Evolutionary conservation across 2,329 filamentous ascomycete genomes (phyloP).

Genomic region (Sclerotinia borealis): DNA sequence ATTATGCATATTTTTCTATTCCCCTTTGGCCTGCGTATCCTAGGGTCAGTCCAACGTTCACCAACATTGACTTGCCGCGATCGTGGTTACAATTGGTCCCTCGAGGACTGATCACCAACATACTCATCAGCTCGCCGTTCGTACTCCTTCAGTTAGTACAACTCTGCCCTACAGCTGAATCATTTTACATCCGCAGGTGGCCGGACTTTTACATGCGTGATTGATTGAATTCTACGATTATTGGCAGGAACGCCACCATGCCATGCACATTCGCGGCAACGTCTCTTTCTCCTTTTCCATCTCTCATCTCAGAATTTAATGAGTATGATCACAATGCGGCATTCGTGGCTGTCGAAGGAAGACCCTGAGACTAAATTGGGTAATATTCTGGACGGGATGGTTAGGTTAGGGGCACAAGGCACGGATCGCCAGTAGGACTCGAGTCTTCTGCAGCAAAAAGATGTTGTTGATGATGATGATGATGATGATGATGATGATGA

Average conservation of each 20-base stretch:
- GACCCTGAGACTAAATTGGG: not conserved
- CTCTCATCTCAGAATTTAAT: not conserved
- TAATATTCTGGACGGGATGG: not conserved
- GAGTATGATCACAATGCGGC: not conserved
- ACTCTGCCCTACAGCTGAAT: constrained; percentile 15
- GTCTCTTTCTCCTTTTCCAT: not conserved
- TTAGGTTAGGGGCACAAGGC: not conserved
- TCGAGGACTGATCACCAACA: constrained; percentile 14
- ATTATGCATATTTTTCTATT: constrained; percentile 1
- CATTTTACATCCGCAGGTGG: constrained; percentile 11
- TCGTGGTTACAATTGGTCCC: constrained; percentile 14
- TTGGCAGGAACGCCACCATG: constrained; percentile 13
- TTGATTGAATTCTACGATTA: constrained; percentile 12
- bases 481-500: not conserved
- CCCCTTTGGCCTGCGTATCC: not conserved
- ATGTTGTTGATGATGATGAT: constrained; percentile 1
- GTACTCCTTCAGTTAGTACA: constrained; percentile 10
- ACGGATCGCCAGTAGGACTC: not conserved
- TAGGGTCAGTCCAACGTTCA: constrained; percentile 12
- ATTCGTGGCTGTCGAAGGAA: not conserved
- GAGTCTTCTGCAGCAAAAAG: not conserved
- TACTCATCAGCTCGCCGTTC: constrained; percentile 10
- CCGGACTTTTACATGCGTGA: constrained; percentile 14
- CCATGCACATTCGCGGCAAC: constrained; percentile 13
- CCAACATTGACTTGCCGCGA: constrained; percentile 20